These are phyloP conservation scores for rapeseed (Brassica napus) DNA, from an alignment of 345 rosid species.

Conservation along the genomic window Da-Ae NC_063441.1:16761501-16762000, in stretches of 20 bases:
- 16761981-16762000: not conserved
- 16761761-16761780: constrained; percentile 41
- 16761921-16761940: not conserved
- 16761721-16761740: not conserved
- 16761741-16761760: constrained; percentile 61
- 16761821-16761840: too few relatives aligned
- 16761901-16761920: not conserved
- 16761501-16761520: constrained; percentile 22
- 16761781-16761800: constrained; percentile 9
- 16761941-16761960: not conserved
- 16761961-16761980: constrained; percentile 1
- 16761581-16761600: constrained; percentile 23
- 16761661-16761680: not conserved
- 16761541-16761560: constrained; percentile 13
- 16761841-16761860: not conserved
- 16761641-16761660: constrained; percentile 32
- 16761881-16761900: not conserved
- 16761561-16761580: constrained; percentile 18
- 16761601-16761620: constrained; percentile 25
- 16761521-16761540: constrained; percentile 13
- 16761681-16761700: not conserved
- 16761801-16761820: not conserved
- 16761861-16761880: not conserved
- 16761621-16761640: constrained; percentile 27
- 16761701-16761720: too few relatives aligned